phyloP scores from a whole-genome alignment of 768 basidiomycete genomes.

The Daedalea quercina region DNA sequence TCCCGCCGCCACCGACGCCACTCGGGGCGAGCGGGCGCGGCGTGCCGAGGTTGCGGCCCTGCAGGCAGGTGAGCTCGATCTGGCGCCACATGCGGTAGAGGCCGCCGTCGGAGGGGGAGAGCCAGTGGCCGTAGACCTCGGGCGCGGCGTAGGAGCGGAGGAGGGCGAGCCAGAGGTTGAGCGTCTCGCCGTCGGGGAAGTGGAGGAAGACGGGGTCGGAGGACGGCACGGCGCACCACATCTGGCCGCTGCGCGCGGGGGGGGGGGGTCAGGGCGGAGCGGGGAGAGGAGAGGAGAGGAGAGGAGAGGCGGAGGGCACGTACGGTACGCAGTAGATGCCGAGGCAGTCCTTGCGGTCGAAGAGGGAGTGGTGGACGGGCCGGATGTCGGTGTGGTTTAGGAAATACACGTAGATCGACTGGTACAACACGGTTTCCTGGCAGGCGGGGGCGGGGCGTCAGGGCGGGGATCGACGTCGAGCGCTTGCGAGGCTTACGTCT shows the following conservation, averaged over 20 bases:
- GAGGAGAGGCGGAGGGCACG: no score
- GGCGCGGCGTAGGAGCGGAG: slow-evolving; percentile 76
- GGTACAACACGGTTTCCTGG: slow-evolving; percentile 68
- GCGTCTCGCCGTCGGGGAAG: slow-evolving; percentile 56
- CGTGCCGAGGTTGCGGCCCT: slow-evolving; percentile 68
- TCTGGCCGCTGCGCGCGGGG: slow-evolving; percentile 40
- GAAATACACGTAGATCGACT: slow-evolving; percentile 66
- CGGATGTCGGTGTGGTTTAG: slow-evolving; percentile 78
- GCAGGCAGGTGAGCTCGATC: slow-evolving; percentile 64
- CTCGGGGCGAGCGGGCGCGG: slow-evolving; percentile 28
- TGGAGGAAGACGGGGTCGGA: slow-evolving; percentile 70
- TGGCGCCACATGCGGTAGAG: slow-evolving; percentile 87
- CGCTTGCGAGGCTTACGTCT: slow-evolving; percentile 54
- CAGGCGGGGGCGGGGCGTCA: background rate
- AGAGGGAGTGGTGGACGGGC: slow-evolving; percentile 66
- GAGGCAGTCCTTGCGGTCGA: slow-evolving; percentile 71
- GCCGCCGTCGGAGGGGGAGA: slow-evolving; percentile 54
- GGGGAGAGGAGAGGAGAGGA: background rate
- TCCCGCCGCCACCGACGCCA: no score
- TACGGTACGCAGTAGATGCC: slow-evolving; percentile 62
- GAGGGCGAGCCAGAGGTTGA: slow-evolving; percentile 73
- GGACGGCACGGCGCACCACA: slow-evolving; percentile 44
- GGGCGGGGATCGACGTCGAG: background rate
- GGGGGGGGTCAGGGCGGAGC: background rate
- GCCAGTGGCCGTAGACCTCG: slow-evolving; percentile 65